phyloP scores from a whole-genome alignment of 306 rosid genomes.

The Abrus pulchellus region DNA sequence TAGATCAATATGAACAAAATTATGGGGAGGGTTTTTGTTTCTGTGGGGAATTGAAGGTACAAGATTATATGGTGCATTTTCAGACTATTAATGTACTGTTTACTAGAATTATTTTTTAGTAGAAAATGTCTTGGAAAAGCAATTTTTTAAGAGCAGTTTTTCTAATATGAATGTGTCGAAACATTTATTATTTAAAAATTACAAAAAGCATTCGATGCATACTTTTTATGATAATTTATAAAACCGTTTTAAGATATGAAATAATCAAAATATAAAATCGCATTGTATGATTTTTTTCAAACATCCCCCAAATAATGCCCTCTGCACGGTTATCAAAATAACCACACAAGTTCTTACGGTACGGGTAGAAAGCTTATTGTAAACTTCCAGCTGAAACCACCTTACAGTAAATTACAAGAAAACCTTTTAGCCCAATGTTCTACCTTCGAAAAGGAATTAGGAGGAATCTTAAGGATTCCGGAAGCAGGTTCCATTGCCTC shows the following conservation, averaged over 20 bases:
- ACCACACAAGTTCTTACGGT: constrained; percentile 26
- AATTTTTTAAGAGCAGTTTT: neutral
- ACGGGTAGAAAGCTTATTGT: constrained; percentile 36
- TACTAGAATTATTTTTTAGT: neutral
- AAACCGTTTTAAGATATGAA: neutral
- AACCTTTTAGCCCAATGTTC: constrained; percentile 21
- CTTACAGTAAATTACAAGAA: constrained; percentile 33
- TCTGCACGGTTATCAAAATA: constrained; percentile 22
- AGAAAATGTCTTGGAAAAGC: constrained; percentile 8
- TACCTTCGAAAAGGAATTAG: constrained; percentile 79
- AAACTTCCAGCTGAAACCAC: constrained; percentile 33
- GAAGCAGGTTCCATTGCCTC: constrained; percentile 93
- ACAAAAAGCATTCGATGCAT: too few species aligned
- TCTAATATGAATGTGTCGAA: too few species aligned
- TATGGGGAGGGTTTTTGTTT: neutral
- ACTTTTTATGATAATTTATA: too few species aligned
- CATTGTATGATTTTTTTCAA: neutral
- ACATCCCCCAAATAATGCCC: constrained; percentile 8
- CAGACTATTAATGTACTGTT: neutral
- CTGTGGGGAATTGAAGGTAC: constrained; percentile 1
- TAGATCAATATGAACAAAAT: neutral
- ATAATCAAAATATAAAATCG: constrained; percentile 4
- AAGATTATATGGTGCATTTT: neutral
- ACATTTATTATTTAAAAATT: too few species aligned
- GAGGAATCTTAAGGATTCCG: constrained; percentile 85